Evolutionary conservation across 257 asterid species (phyloP), one percentile per base, ranked within the genome.

Genomic region (Galeopsis tetrahit): DNA sequence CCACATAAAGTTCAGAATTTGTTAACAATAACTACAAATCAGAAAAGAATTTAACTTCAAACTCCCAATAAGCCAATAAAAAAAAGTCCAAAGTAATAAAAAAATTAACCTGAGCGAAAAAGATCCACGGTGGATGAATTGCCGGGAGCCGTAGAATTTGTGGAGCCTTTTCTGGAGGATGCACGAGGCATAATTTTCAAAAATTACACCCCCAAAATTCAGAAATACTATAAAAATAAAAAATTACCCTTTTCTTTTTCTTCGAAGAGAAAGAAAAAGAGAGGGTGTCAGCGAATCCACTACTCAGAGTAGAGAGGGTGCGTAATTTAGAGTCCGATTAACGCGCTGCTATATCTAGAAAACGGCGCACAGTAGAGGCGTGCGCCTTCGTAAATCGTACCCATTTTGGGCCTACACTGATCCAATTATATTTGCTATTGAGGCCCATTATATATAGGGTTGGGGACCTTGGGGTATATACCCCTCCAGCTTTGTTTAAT

Each of bases 111-210:
- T n/a, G 96, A 83, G 70, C 96, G 97, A 55, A 86, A 80, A 74
- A 88, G 85, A 86, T 89, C 96, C 63, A 74, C 84, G 72, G 92
- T 57, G 15, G 90, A 83, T 46, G 97, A 88, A 85, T 81, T 85
- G 79, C 79, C 84, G 43, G 95, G 77, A 35, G 89, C 70, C 32
- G 88, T 56, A 35, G 97, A 80, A 75, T 76, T 82, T 38, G 82
- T 53, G 63, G 86, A 31, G 61, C 74, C 86, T 71, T 87, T 87
- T 66, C 80, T 85, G 46, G 98, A 90, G 28, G 98, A 90, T 59
- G 84, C 49, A 13, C 98, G 96, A 82, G 92, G 97, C 98, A 93
- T 93, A 75, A 72, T 87, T 64, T 57, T 43, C 11, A 63, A 56
- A 36, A 76, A 68, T 46, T 58, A 59, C 57, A 48, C 64, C 36